Evolutionary conservation across 1,284 basidiomycete species (phyloP), one percentile per base, ranked within the genome.

Genomic region (Cutaneotrichosporon sp.): DNA sequence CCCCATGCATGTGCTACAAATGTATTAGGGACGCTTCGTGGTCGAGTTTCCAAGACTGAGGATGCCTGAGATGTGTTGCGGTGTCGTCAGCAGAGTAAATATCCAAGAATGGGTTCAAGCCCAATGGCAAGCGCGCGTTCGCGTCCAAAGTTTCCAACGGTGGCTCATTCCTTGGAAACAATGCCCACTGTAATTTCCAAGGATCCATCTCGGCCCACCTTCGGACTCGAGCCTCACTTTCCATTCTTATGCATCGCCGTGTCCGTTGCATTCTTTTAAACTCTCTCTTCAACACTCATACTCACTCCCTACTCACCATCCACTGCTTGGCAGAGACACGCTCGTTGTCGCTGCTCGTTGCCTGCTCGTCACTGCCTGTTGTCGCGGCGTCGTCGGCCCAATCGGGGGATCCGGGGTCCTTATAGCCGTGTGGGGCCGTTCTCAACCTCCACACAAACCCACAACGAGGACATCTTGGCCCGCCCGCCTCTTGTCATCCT

Each of bases 211-310:
- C n/a, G 26, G 26, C 26, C 26, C 26, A 30, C 26, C 26, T 7
- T 30, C 26, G 26, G 26, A 30, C 26, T 7, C 26, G 10, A 30
- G 26, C 5, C 5, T 7, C 7, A 30, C 26, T 7, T 5, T 30
- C 7, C 26, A 30, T 10, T 7, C 10, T 5, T 10, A 30, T 30
- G 26, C 26, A 30, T 30, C 7, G 7, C 5, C 10, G 23, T 46
- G 15, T 46, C 18, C 33, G 35, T 22, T n/a, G 7, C 21, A n/a
- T 43, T 39, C 14, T 33, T 38, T 46, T 48, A n/a, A n/a, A n/a
- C 52, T 44, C 47, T 52, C 46, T 47, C 49, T 34, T 51, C 50
- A 17, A 38, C 49, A 18, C 30, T 48, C 37, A 38, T 50, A 51
- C 47, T 51, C 46, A 43, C 51, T 39, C n/a, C n/a, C n/a, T 36